These are phyloP conservation scores for Leccinellum rugosiceps DNA, from an alignment of 768 basidiomycete species.

Conservation along the genomic window DNA sequence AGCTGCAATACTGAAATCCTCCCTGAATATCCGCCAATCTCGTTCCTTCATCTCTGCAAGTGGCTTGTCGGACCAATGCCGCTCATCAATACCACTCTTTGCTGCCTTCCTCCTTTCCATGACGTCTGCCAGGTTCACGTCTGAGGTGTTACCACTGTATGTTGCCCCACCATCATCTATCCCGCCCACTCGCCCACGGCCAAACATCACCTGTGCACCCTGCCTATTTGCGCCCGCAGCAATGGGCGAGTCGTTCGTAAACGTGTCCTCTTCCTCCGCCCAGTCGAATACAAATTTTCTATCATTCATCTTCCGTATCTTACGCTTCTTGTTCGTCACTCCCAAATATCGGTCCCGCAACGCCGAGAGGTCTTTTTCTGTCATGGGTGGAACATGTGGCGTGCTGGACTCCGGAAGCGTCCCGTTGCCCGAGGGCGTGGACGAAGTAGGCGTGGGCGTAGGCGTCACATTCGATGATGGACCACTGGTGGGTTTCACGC, in stretches of 20 bases:
- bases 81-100: constrained; percentile 82
- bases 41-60: constrained; percentile 91
- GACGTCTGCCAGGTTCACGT: constrained; percentile 68
- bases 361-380: constrained; percentile 73
- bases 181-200: constrained; percentile 76
- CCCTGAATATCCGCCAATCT: constrained; percentile 98
- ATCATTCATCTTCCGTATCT: constrained; percentile 92
- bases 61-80: constrained; percentile 97
- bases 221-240: constrained; percentile 70
- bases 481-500: constrained; percentile 40
- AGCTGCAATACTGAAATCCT: constrained; percentile 96
- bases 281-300: constrained; percentile 99
- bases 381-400: constrained; percentile 61
- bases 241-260: constrained; percentile 70
- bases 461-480: constrained; percentile 38
- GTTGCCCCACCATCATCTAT: constrained; percentile 73
- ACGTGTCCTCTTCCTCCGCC: constrained; percentile 96
- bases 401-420: constrained; percentile 37
- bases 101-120: constrained; percentile 81
- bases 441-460: constrained; percentile 55
- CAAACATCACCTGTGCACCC: constrained; percentile 87
- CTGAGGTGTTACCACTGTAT: constrained; percentile 34
- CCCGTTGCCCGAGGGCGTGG: constrained; percentile 25
- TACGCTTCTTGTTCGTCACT: constrained; percentile 90
- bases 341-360: constrained; percentile 95